phyloP scores from a whole-genome alignment of 202 grass and related monocot genomes.

The Musa balbisiana region DNA sequence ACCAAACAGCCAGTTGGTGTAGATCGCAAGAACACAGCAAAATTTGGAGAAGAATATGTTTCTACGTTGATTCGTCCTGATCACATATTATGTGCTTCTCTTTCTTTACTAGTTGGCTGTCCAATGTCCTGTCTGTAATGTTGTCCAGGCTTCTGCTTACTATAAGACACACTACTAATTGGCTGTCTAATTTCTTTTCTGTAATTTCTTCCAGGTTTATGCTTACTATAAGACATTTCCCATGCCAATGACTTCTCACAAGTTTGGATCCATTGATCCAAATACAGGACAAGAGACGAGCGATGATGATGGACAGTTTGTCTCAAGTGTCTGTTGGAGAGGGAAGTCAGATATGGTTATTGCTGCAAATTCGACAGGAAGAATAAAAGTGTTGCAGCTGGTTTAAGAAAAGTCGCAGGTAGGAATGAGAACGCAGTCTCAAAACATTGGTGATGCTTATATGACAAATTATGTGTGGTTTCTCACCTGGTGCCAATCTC shows the following conservation, averaged over 20 bases:
- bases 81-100: no score
- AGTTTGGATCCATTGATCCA: conserved; percentile 80
- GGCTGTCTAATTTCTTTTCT: not conserved
- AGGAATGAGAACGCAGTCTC: not conserved
- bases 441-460: not conserved
- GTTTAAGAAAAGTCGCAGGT: conserved; percentile 31
- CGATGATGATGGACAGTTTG: conserved; percentile 72
- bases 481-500: no score
- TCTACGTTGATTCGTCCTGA: no score
- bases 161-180: not conserved
- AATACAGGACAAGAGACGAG: conserved; percentile 80
- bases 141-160: no score
- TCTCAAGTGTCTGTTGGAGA: conserved; percentile 91
- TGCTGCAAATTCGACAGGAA: conserved; percentile 79
- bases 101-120: no score
- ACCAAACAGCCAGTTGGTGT: no score
- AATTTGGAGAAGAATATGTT: no score
- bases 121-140: no score
- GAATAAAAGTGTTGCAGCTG: conserved; percentile 92
- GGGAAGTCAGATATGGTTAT: conserved; percentile 89
- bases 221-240: conserved; percentile 88
- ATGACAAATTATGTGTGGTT: not conserved
- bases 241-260: conserved; percentile 90
- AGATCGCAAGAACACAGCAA: no score
- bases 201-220: conserved; percentile 65